Conservation (phyloP, 352 stramenopile genomes). For the Phytophthora colocasiae region DNA sequence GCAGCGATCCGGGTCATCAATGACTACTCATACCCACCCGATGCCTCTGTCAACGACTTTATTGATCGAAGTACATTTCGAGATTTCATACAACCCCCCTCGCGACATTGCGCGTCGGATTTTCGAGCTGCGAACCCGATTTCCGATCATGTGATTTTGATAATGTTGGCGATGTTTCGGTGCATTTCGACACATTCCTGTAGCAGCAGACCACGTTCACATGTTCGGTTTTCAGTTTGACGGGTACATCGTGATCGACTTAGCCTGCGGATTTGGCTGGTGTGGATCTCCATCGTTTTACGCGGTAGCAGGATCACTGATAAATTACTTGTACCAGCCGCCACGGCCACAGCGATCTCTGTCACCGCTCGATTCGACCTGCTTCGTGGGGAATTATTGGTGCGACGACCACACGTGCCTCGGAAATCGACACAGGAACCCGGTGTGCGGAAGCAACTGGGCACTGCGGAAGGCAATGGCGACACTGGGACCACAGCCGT, state of each 20-base stretch:
- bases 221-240: conserved; percentile 29
- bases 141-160: not conserved
- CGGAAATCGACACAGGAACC: conserved; percentile 5
- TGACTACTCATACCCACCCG: not conserved
- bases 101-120: not conserved
- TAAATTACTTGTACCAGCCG: conserved; percentile 8
- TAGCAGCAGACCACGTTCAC: not conserved
- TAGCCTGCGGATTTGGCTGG: conserved; percentile 4
- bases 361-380: not conserved
- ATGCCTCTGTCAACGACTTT: not conserved
- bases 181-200: not conserved
- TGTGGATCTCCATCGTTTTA: conserved; percentile 7
- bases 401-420: conserved; percentile 24
- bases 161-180: not conserved
- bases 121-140: not conserved
- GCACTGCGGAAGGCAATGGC: not conserved
- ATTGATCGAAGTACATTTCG: not conserved
- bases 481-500: too few relatives aligned
- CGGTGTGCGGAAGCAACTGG: not conserved
- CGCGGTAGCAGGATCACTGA: conserved; percentile 3
- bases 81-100: not conserved
- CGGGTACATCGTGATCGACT: conserved; percentile 5
- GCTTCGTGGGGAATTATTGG: not conserved
- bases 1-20: not conserved
- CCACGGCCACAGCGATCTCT: not conserved